Conservation (phyloP, 345 rosid genomes). For the Anastatica hierochuntica region DNA sequence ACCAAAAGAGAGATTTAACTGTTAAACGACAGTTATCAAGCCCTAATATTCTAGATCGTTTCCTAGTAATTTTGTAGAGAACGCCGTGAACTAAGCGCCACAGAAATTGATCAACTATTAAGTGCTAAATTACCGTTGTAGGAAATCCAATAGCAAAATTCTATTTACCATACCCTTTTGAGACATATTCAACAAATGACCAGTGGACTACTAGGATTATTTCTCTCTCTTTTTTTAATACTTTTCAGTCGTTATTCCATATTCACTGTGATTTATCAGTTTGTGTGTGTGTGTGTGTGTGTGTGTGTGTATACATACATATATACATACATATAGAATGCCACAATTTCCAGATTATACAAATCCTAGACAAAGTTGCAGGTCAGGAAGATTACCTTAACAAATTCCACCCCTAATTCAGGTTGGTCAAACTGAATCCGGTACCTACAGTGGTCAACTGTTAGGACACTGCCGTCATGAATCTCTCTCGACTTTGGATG, state of each 20-base stretch:
- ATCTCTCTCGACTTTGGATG: conserved; percentile 69
- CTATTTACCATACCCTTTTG: not conserved
- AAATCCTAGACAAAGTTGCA: conserved; percentile 7
- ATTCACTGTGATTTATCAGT: not conserved
- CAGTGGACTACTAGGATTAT: not conserved
- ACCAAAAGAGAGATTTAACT: conserved; percentile 19
- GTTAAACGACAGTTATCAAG: conserved; percentile 2
- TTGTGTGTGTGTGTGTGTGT: no score
- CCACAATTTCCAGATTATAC: not conserved
- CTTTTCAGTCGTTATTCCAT: not conserved
- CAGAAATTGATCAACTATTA: not conserved
- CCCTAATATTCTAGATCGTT: not conserved
- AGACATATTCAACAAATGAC: not conserved
- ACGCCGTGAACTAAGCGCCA: not conserved
- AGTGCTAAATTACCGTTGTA: conserved; percentile 6
- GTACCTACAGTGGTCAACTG: conserved; percentile 53
- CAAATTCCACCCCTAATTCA: conserved; percentile 68
- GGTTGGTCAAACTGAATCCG: conserved; percentile 54
- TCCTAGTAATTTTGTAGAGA: not conserved
- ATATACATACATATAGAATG: not conserved
- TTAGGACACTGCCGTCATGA: conserved; percentile 65
- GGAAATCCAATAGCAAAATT: not conserved
- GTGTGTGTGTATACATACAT: no score
- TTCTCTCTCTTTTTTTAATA: not conserved
- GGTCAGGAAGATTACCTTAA: conserved; percentile 41